These are phyloP conservation scores for Diplodia sapinea DNA, from an alignment of 2,329 filamentous ascomycete genomes.

Conservation along the genomic window DNA sequence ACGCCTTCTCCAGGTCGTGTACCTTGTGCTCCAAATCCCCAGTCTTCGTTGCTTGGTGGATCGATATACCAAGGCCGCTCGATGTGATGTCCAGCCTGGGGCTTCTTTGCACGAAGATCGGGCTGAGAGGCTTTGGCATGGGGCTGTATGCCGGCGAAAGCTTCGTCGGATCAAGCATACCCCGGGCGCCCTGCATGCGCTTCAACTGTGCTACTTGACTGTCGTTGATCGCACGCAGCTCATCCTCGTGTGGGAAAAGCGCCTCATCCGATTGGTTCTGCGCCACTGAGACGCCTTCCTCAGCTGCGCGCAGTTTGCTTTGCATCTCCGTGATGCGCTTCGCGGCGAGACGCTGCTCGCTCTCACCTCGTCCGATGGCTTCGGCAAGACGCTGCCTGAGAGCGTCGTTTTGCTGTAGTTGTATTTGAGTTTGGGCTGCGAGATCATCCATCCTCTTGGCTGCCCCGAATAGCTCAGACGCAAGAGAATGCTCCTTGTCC, in stretches of 20 bases:
- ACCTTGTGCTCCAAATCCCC: conserved; percentile 78
- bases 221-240: conserved; percentile 76
- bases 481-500: conserved; percentile 37
- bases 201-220: conserved; percentile 77
- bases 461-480: conserved; percentile 71
- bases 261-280: conserved; percentile 87
- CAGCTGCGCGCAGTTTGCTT: conserved; percentile 76
- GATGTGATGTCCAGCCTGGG: conserved; percentile 67
- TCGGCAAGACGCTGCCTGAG: conserved; percentile 78
- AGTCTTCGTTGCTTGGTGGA: conserved; percentile 74
- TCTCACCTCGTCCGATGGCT: conserved; percentile 82
- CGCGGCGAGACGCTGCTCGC: conserved; percentile 79
- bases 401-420: conserved; percentile 77
- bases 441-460: conserved; percentile 80
- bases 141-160: conserved; percentile 52
- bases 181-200: conserved; percentile 62
- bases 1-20: conserved; percentile 80
- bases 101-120: conserved; percentile 64
- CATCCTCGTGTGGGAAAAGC: conserved; percentile 83
- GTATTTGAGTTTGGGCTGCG: conserved; percentile 76
- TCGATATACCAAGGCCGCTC: conserved; percentile 63
- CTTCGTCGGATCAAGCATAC: conserved; percentile 36
- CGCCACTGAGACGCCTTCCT: conserved; percentile 81
- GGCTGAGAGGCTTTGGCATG: conserved; percentile 64
- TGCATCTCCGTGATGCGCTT: conserved; percentile 85